These are phyloP conservation scores for Solidago caesia DNA, from an alignment of 129 eudicot genomes.

Conservation along the genomic window DNA sequence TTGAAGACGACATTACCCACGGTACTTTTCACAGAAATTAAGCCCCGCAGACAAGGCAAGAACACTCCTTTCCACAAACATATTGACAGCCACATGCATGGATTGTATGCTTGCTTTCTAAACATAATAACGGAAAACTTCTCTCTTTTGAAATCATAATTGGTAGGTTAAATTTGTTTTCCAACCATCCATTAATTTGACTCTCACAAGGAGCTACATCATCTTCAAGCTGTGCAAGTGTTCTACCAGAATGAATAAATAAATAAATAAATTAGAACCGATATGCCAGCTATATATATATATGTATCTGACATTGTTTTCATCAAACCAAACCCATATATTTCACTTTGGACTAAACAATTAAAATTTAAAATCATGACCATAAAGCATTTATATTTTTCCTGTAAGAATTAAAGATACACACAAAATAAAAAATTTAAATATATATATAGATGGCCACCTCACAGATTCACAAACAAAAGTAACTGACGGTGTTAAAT, in stretches of 20 bases:
- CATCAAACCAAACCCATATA: neutral
- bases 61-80: constrained; percentile 90
- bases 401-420: too few relatives aligned
- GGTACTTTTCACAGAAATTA: constrained; percentile 96
- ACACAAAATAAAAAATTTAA: too few relatives aligned
- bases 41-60: constrained; percentile 78
- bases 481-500: too few relatives aligned
- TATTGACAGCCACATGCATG: constrained; percentile 90
- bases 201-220: constrained; percentile 90
- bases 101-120: constrained; percentile 62
- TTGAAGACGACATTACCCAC: constrained; percentile 55
- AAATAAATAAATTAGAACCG: neutral
- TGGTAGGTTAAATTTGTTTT: constrained; percentile 62
- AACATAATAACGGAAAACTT: constrained; percentile 6
- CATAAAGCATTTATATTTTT: too few relatives aligned
- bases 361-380: too few relatives aligned
- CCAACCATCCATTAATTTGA: constrained; percentile 88
- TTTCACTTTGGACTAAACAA: neutral
- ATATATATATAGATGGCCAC: too few relatives aligned
- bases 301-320: constrained; percentile 6
- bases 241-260: constrained; percentile 58
- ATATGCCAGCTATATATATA: neutral
- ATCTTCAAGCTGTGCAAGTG: constrained; percentile 87
- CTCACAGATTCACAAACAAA: too few relatives aligned
- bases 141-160: constrained; percentile 86